Evolutionary conservation across 441 rosid genomes (phyloP), one percentile per base, ranked within the genome.

Genomic region (Pelargonium cotyledonis): DNA sequence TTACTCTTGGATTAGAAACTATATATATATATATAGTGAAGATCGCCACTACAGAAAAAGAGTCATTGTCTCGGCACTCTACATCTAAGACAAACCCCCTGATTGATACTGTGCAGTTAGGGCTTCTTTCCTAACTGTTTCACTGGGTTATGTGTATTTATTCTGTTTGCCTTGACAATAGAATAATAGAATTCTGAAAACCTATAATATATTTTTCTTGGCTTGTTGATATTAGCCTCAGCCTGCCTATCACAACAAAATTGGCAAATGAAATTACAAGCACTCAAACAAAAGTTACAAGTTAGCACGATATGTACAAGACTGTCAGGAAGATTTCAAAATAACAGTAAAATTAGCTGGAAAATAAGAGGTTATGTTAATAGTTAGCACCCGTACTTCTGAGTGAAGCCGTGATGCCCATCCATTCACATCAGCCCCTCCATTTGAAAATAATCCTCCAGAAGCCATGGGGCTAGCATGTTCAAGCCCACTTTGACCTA

Each of bases 361-460:
- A 79, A 65, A 82, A 41, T 15, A 81, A 75, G 81, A 73, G 89
- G 98, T 95, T 89, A 88, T 88, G 99, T 95, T 89, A 95, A 95
- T 88, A 86, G 92, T 92, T 89, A 95, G 96, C 87, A 90, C 88
- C 85, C 98, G 72, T 95, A 92, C 99, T 89, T 95, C 99, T 88
- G 99, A 90, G 85, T 90, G 97, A 84, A 89, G 89, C 60, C 84
- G 94, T 75, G 99, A 89, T 73, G 95, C 82, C 98, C 97, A 88
- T 87, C 95, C 90, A 72, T 87, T 90, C 96, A 88, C 79, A 86
- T 95, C 91, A 44, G 86, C 91, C 86, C 93, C 95, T 90, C 92
- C 89, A 79, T 92, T 92, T 80, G 96, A 92, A 81, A 88, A 92
- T 68, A 88, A 82, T 82, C 99, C 95, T 88, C 96, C 95, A 73